phyloP scores from a whole-genome alignment of 208 protist genomes.

The Phytomonas sp. region DNA sequence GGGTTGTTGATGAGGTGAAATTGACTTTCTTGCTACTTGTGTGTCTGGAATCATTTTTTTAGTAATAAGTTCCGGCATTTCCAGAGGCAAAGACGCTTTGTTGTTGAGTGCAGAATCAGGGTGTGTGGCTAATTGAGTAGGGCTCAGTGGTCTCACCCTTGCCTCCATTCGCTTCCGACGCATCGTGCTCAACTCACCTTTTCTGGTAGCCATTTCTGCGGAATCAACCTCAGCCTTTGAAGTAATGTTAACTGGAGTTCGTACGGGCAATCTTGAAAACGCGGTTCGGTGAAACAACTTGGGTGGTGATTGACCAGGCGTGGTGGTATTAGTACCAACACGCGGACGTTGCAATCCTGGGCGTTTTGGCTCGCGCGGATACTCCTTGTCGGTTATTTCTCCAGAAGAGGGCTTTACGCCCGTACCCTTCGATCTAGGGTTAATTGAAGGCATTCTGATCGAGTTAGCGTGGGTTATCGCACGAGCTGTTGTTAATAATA shows the following conservation, averaged over 20 bases:
- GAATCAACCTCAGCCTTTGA: not conserved
- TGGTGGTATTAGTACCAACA: not conserved
- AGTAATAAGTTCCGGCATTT: not conserved
- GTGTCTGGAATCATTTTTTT: not conserved
- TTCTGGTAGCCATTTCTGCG: not conserved
- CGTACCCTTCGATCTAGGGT: not conserved
- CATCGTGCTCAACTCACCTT: not conserved
- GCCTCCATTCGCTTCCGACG: not conserved
- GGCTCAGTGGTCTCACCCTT: not conserved
- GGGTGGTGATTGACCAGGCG: not conserved
- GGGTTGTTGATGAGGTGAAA: not conserved
- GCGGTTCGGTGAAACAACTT: not conserved
- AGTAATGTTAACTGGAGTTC: not conserved
- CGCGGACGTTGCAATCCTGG: conserved; percentile 9
- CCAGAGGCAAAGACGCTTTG: not conserved
- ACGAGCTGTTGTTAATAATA: not conserved
- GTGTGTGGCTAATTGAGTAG: not conserved
- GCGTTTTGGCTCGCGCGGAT: not conserved
- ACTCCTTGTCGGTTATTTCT: not conserved
- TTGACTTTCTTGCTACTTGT: not conserved
- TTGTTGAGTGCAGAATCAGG: not conserved
- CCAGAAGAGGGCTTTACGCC: not conserved
- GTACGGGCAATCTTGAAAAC: not conserved
- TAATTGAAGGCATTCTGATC: not conserved
- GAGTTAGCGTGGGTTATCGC: not conserved